A percentile compares a stretch with the other conserved stretches of the same genome.
These are phyloP conservation scores for Pelargonium cotyledonis DNA, from an alignment of 441 rosid species.

Conservation along the genomic window DNA sequence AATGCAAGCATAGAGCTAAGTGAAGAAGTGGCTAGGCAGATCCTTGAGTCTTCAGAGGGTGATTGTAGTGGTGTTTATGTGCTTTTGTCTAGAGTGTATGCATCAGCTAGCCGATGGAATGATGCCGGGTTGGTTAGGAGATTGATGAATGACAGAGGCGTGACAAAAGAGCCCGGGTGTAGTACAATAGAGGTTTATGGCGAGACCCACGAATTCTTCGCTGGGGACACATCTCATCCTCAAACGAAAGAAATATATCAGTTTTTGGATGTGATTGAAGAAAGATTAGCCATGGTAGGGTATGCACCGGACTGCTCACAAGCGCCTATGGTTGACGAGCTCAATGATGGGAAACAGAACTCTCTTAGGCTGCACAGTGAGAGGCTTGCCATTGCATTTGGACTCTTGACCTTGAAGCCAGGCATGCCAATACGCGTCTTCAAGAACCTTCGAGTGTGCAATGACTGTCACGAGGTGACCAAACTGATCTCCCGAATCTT, in stretches of 20 bases:
- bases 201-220: conserved; percentile 54
- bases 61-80: conserved; percentile 44
- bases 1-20: conserved; percentile 43
- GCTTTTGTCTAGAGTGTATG: conserved; percentile 49
- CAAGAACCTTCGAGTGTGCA: conserved; percentile 75
- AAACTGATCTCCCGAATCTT: conserved; percentile 54
- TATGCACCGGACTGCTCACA: conserved; percentile 36
- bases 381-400: conserved; percentile 75
- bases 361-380: conserved; percentile 39
- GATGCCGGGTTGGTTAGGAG: conserved; percentile 49
- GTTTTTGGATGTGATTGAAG: conserved; percentile 46
- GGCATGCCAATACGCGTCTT: conserved; percentile 56
- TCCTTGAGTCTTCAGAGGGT: conserved; percentile 35
- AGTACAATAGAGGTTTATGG: conserved; percentile 59
- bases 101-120: conserved; percentile 49
- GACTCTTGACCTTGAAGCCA: conserved; percentile 51
- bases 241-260: conserved; percentile 48
- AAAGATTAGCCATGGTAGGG: conserved; percentile 37
- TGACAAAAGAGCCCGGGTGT: conserved; percentile 56
- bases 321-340: no score
- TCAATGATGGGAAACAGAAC: no score
- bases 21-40: conserved; percentile 50
- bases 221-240: conserved; percentile 75
- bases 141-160: conserved; percentile 45
- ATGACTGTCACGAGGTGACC: conserved; percentile 62